Evolutionary conservation across 768 basidiomycete genomes (phyloP).

Genomic region (Suillus cothurnatus): DNA sequence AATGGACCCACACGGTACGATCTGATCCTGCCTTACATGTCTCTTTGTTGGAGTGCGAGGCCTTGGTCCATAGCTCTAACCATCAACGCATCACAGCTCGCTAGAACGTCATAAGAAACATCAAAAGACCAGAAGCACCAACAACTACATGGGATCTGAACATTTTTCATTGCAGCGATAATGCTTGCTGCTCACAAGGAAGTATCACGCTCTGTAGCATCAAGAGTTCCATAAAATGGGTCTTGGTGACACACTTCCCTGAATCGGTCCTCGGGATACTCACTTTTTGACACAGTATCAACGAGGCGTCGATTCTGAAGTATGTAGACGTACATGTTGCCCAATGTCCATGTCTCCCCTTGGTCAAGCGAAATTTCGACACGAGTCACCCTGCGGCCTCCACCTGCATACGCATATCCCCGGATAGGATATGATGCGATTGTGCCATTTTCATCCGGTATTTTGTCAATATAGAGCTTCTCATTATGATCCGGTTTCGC

Average conservation of each 20-base stretch:
- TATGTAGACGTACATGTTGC: slow-evolving; percentile 33
- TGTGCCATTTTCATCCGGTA: slow-evolving; percentile 10
- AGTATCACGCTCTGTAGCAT: slow-evolving; percentile 48
- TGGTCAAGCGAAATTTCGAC: slow-evolving; percentile 61
- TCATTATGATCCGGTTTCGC: slow-evolving; percentile 60
- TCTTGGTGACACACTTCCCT: slow-evolving; percentile 39
- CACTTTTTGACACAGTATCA: slow-evolving; percentile 17
- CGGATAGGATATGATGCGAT: slow-evolving; percentile 40
- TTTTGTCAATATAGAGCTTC: slow-evolving; percentile 25
- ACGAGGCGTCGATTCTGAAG: not conserved
- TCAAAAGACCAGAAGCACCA: slow-evolving; percentile 62
- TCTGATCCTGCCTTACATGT: slow-evolving; percentile 42
- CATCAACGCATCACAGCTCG: slow-evolving; percentile 38
- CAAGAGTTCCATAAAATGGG: slow-evolving; percentile 49
- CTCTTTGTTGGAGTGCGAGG: slow-evolving; percentile 49
- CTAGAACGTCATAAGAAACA: slow-evolving; percentile 37
- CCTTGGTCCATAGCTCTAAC: slow-evolving; percentile 61
- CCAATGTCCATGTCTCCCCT: slow-evolving; percentile 50
- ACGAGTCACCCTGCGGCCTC: slow-evolving; percentile 57
- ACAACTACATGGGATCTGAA: slow-evolving; percentile 31
- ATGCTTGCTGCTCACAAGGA: slow-evolving; percentile 40
- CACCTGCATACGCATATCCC: slow-evolving; percentile 67
- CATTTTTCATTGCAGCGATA: not conserved
- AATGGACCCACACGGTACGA: slow-evolving; percentile 8
- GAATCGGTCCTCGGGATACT: slow-evolving; percentile 55